Evolutionary conservation across 2,329 filamentous ascomycete genomes (phyloP).

Genomic region (Colletotrichum lupini): DNA sequence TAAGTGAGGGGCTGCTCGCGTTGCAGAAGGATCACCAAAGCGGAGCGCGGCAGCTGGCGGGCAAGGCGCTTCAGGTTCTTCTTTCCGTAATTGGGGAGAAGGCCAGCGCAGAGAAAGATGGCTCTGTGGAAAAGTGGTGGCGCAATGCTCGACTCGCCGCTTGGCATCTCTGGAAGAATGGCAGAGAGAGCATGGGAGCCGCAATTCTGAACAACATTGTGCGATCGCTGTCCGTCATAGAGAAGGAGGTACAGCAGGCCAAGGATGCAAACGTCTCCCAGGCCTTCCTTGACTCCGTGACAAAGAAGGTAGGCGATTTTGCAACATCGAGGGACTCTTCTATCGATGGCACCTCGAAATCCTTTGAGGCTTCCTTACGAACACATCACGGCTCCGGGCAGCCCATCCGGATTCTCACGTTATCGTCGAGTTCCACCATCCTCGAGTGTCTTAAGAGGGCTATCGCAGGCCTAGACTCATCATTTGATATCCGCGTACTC

Average conservation of each 20-base stretch:
- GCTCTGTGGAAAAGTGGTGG: conserved; percentile 62
- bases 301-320: conserved; percentile 30
- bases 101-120: conserved; percentile 37
- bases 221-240: conserved; percentile 54
- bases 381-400: conserved; percentile 37
- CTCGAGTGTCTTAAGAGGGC: conserved; percentile 57
- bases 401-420: conserved; percentile 63
- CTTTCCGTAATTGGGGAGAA: conserved; percentile 54
- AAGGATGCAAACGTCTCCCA: conserved; percentile 32
- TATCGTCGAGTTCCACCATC: conserved; percentile 74
- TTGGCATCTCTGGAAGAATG: conserved; percentile 74
- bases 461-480: conserved; percentile 46
- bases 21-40: conserved; percentile 68
- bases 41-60: conserved; percentile 68
- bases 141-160: conserved; percentile 62
- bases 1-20: conserved; percentile 58
- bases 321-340: conserved; percentile 39
- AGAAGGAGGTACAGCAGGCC: conserved; percentile 43
- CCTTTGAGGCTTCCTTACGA: conserved; percentile 48
- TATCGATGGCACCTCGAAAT: conserved; percentile 45
- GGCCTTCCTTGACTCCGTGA: conserved; percentile 35
- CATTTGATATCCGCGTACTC: conserved; percentile 68
- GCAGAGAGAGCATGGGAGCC: conserved; percentile 74
- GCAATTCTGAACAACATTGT: conserved; percentile 65
- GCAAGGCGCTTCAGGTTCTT: conserved; percentile 62